Base-by-base conservation (phyloP, 2,329 filamentous ascomycete species). In the Alternaria ethzedia region DNA sequence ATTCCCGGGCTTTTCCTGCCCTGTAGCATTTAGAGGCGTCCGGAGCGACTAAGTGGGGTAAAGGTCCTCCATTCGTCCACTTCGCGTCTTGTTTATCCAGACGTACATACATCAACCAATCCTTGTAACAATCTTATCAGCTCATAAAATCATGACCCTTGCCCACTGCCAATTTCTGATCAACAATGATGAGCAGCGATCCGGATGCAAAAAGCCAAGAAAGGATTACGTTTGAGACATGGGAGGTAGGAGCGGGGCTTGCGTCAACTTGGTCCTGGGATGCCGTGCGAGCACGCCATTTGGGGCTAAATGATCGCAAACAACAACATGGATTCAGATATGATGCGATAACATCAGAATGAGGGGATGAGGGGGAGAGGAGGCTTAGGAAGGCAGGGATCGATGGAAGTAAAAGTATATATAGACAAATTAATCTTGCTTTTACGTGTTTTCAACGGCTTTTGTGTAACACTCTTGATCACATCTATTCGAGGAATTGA, bases 221-320 rank as follows among this genome's bases (percentile, higher is more conserved):
- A 32, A 13, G 8, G 21, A n/a, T 41, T 54, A 52, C 20, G 49
- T 52, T 21, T 15, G 32, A 32, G 20, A 25, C 30, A 36, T 45
- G 41, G 41, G n/a, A 32, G 54, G 28, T 17, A 20, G 23, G 21
- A 54, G 41, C 55, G 56, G 50, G 50, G 61, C 56, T 62, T 59
- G 55, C 59, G 55, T 62, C 61, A 63, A 60, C 57, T 6, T 12
- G 23, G 20, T 32, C 36, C 46, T 25, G 17, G 26, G 20, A 56
- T 60, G 28, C 55, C 32, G 57, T 59, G 61, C 61, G 68, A 76
- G 74, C 75, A 77, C 75, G 75, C 74, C 72, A 77, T 77, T 62
- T 43, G 43, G 44, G 59, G 61, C 70, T 72, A 75, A 62, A 43
- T 63, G 32, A 75, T 75, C 69, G 61, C 70, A 72, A 75, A 69